Base-by-base conservation (phyloP, 2,329 filamentous ascomycete species). In the Diaporthe caulivora region DNA sequence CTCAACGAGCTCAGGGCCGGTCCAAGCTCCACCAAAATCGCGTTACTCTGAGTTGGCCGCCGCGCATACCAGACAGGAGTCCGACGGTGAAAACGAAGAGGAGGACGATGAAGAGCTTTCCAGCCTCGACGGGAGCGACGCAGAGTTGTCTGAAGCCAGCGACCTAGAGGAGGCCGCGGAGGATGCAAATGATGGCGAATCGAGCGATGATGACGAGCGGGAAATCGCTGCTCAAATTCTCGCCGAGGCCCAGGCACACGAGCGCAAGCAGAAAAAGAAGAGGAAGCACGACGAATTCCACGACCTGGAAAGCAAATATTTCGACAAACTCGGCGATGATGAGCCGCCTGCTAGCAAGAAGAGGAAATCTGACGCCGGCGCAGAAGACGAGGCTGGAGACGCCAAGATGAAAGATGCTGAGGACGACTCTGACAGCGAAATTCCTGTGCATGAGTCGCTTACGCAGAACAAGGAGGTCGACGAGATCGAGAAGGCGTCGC, bases 401-500 rank as follows among this genome's bases (percentile, higher is more conserved):
- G 82, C 85, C 80, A 80, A 84, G 78, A 76, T 82, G 79, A 84
- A 82, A 44, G 80, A 82, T 58, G 53, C 70, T 17, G 79, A 79
- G 29, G 79, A 79, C 26, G 79, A 79, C 13, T 84, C 85, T 18
- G 84, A 86, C 29, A 84, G 84, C 11, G 83, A 82, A 9, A 76
- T 83, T 11, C 86, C 87, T 5, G 83, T 89, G 53, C 91, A 93
- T 78, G 91, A 92, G 79, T 90, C 87, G 71, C 85, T 90, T 51
- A 82, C 81, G 76, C 86, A 84, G 70, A 83, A 84, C 81, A 88
- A 85, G 83, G 91, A 87, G 82, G 85, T 78, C 60, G 84, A 86
- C 29, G 94, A 97, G 76, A 79, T 97, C 2, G 94, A 97, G 73
- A 98, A 97, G 85, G 94, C 96, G 11, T 90, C 90, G 73, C 93